Conservation (phyloP, 257 asterid species). For the Orobanche coerulescens region DNA sequence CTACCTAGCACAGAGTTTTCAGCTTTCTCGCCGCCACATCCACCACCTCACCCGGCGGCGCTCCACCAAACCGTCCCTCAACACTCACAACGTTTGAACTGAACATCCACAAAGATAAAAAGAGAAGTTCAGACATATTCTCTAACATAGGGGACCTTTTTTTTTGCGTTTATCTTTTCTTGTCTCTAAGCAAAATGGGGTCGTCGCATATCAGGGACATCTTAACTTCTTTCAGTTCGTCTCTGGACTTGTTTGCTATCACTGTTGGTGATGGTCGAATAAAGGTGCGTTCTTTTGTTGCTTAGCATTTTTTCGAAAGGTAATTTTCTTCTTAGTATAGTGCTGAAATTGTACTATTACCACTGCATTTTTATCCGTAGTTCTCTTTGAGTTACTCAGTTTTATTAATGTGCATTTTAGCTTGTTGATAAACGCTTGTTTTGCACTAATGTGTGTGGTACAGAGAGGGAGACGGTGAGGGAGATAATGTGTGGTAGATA, state of each 20-base stretch:
- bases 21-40: constrained; percentile 25
- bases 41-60: constrained; percentile 28
- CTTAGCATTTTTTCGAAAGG: not conserved
- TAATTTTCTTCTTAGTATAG: too few relatives aligned
- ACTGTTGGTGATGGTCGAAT: constrained; percentile 78
- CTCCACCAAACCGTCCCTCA: not conserved
- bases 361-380: too few relatives aligned
- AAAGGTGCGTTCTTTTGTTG: constrained; percentile 36
- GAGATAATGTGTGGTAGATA: too few relatives aligned
- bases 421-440: not conserved
- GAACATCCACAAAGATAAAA: not conserved
- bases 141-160: not conserved
- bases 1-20: constrained; percentile 1
- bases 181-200: constrained; percentile 30
- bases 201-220: constrained; percentile 60
- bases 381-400: too few relatives aligned
- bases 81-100: not conserved
- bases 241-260: constrained; percentile 60
- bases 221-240: constrained; percentile 66
- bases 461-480: too few relatives aligned
- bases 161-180: not conserved
- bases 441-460: too few relatives aligned
- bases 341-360: too few relatives aligned
- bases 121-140: not conserved
- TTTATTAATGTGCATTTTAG: not conserved